A percentile compares a stretch with the other conserved stretches of the same genome.
phyloP scores from a whole-genome alignment of 2,329 filamentous ascomycete species.

The Microsporum audouinii region DNA sequence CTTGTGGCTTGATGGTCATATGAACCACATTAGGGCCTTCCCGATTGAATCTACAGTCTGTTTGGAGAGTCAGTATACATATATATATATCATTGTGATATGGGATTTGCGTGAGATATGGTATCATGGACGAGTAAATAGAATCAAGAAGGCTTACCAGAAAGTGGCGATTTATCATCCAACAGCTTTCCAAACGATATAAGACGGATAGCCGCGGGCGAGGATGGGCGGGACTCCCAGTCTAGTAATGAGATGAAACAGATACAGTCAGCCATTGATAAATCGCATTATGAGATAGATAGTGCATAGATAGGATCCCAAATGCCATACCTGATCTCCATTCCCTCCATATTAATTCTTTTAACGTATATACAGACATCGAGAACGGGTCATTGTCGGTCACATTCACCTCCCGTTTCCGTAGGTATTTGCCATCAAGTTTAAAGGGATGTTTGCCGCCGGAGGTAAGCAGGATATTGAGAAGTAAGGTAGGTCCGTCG shows the following conservation, averaged over 20 bases:
- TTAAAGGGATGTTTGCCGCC: conserved; percentile 81
- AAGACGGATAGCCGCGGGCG: conserved; percentile 76
- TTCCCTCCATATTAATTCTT: conserved; percentile 84
- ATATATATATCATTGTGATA: neutral
- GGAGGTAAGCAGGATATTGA: conserved; percentile 58
- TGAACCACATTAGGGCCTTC: conserved; percentile 78
- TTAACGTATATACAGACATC: conserved; percentile 86
- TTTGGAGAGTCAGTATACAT: neutral
- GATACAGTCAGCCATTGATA: neutral
- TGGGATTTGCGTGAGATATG: neutral
- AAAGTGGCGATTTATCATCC: conserved; percentile 75
- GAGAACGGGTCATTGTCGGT: conserved; percentile 71
- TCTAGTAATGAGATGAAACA: conserved; percentile 36
- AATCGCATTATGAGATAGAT: neutral
- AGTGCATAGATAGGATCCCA: too few relatives aligned
- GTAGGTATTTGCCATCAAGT: conserved; percentile 75
- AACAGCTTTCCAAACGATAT: conserved; percentile 87
- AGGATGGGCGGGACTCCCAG: conserved; percentile 78
- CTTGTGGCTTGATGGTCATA: conserved; percentile 77
- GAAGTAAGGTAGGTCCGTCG: neutral
- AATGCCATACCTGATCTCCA: conserved; percentile 58
- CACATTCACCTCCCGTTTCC: conserved; percentile 65
- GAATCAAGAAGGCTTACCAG: conserved; percentile 49
- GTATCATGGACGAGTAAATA: neutral
- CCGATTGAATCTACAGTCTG: conserved; percentile 67